Evolutionary conservation across 805 yeast species (phyloP).

Genomic region (Hanseniaspora guilliermondii): DNA sequence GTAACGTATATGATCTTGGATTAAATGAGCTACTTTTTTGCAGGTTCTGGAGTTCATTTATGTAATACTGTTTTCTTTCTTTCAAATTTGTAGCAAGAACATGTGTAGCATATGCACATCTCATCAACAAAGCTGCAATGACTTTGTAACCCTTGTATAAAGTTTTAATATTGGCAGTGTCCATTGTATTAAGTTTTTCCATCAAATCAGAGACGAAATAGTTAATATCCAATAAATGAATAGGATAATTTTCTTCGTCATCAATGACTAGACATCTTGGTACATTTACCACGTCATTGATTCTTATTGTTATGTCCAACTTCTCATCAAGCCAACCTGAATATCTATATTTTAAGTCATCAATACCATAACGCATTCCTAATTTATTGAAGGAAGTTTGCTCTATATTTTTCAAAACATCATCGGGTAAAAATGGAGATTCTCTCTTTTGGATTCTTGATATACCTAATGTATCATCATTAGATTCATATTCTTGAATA

Average conservation of each 20-base stretch:
- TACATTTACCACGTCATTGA: not conserved
- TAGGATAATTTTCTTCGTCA: conserved; percentile 2
- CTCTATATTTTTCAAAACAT: not conserved
- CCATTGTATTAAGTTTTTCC: not conserved
- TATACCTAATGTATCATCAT: conserved; percentile 1
- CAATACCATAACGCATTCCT: conserved; percentile 1
- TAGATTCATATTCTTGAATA: not conserved
- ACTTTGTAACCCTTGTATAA: conserved; percentile 2
- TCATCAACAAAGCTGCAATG: not conserved
- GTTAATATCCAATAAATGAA: not conserved
- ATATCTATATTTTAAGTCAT: not conserved
- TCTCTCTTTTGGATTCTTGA: not conserved
- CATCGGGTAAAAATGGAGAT: conserved; percentile 8
- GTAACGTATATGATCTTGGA: not conserved
- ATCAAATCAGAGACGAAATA: not conserved
- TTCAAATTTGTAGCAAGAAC: not conserved
- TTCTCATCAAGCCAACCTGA: not conserved
- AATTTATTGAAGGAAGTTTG: not conserved
- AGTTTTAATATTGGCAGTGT: not conserved
- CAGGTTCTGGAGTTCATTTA: not conserved
- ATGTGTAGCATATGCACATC: conserved; percentile 1
- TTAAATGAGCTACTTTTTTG: not conserved
- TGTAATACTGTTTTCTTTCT: not conserved
- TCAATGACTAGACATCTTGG: conserved; percentile 7
- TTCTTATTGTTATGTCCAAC: not conserved